A percentile compares a stretch with the other conserved stretches of the same genome.
phyloP scores from a whole-genome alignment of 805 yeast species.

The Kluyveromyces siamensis region DNA sequence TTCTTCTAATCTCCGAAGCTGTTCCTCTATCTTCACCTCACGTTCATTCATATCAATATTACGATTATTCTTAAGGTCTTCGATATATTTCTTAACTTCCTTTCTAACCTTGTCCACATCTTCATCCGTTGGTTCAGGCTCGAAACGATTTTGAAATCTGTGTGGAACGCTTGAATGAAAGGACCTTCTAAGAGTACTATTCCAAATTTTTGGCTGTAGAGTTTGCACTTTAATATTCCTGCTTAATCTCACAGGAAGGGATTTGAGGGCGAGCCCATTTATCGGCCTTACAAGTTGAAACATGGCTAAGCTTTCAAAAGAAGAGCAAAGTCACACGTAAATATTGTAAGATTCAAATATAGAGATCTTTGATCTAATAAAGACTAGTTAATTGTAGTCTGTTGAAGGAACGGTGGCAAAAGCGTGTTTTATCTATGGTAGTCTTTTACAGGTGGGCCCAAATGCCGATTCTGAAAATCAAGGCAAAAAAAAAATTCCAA shows the following conservation, averaged over 20 bases:
- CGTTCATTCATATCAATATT: slow-evolving; percentile 11
- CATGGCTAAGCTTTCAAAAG: neutral
- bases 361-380: neutral
- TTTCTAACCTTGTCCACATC: slow-evolving; percentile 17
- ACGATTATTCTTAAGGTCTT: slow-evolving; percentile 12
- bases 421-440: neutral
- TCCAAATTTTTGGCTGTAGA: neutral
- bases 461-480: neutral
- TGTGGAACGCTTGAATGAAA: neutral
- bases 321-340: neutral
- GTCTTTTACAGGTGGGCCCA: neutral
- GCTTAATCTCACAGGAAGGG: neutral
- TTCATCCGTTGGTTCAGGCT: slow-evolving; percentile 16
- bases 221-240: neutral
- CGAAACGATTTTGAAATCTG: neutral
- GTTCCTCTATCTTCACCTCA: slow-evolving; percentile 17
- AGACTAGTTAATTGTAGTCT: neutral
- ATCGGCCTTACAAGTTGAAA: neutral
- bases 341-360: neutral
- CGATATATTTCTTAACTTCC: slow-evolving; percentile 18
- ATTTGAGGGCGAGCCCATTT: neutral
- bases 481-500: too few species aligned
- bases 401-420: neutral
- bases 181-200: neutral
- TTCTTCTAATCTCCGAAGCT: slow-evolving; percentile 17